A percentile compares a stretch with the other conserved stretches of the same genome.
Conservation (phyloP, 768 basidiomycete genomes). For the Tulasnella sp. region DNA sequence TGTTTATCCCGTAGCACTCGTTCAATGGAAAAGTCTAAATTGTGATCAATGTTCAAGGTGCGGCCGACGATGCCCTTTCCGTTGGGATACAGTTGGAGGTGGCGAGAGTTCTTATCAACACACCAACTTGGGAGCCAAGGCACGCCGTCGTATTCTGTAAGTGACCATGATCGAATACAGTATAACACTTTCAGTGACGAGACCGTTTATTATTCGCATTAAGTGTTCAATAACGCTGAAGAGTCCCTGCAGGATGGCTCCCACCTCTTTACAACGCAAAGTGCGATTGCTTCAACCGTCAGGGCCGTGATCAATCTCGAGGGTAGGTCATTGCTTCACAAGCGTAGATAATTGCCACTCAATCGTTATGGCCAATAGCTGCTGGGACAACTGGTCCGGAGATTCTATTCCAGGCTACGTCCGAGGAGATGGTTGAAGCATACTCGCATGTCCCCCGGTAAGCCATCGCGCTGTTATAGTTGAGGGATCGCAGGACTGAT, state of each 20-base stretch:
- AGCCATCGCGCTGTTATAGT: slow-evolving; percentile 4
- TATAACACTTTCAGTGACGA: background rate
- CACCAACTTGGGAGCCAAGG: slow-evolving; percentile 55
- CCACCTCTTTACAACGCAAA: slow-evolving; percentile 86
- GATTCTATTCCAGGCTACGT: slow-evolving; percentile 90
- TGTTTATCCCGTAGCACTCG: background rate
- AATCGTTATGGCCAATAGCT: too few species aligned
- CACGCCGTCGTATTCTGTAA: slow-evolving; percentile 72
- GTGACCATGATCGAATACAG: slow-evolving; percentile 23
- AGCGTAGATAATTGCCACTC: background rate
- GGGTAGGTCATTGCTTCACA: slow-evolving; percentile 32
- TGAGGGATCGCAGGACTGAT: background rate
- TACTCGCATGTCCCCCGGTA: slow-evolving; percentile 74
- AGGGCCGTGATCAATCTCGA: slow-evolving; percentile 84
- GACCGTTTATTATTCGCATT: background rate
- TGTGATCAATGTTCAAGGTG: slow-evolving; percentile 34
- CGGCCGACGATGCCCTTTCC: slow-evolving; percentile 76
- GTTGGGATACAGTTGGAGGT: slow-evolving; percentile 89
- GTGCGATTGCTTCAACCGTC: slow-evolving; percentile 52
- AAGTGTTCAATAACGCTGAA: slow-evolving; percentile 92
- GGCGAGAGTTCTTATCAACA: slow-evolving; percentile 60
- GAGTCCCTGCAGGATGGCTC: slow-evolving; percentile 92
- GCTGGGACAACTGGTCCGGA: slow-evolving; percentile 81
- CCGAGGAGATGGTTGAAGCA: slow-evolving; percentile 85
- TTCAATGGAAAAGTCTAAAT: background rate